These are phyloP conservation scores for Byssochlamys sp. DNA, from an alignment of 2,329 filamentous ascomycete genomes.

Conservation along the genomic window DNA sequence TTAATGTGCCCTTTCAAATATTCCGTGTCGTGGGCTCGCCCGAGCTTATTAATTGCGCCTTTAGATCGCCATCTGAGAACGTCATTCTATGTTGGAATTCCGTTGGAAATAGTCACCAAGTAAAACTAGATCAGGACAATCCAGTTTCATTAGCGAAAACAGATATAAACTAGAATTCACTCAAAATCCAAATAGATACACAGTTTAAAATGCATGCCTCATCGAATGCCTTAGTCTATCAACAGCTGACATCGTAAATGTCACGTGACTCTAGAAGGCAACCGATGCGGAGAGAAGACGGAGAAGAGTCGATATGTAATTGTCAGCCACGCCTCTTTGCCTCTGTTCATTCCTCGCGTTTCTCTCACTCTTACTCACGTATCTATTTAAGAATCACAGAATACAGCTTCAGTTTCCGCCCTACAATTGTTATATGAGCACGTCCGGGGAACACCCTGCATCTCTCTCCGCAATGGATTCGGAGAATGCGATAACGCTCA, in stretches of 20 bases:
- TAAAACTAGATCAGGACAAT: too few species aligned
- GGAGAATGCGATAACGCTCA: conserved; percentile 28
- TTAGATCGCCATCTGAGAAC: too few species aligned
- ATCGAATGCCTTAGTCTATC: too few species aligned
- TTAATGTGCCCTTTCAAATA: too few species aligned
- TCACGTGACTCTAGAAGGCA: neutral
- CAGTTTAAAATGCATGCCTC: too few species aligned
- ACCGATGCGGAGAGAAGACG: neutral
- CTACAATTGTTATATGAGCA: neutral
- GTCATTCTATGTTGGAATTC: too few species aligned
- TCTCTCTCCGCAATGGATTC: neutral
- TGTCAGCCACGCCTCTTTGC: neutral
- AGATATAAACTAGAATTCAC: too few species aligned
- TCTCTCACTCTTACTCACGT: neutral
- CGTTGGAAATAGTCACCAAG: too few species aligned
- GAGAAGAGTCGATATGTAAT: neutral
- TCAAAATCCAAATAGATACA: too few species aligned
- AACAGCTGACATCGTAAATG: neutral
- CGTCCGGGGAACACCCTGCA: neutral
- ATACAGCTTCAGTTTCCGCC: neutral
- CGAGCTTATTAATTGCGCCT: too few species aligned
- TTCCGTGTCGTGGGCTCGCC: too few species aligned
- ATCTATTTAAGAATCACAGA: neutral
- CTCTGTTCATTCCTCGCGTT: neutral
- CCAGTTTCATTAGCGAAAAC: too few species aligned